phyloP scores from a whole-genome alignment of 2,329 filamentous ascomycete species.

The Massarina eburnea region DNA sequence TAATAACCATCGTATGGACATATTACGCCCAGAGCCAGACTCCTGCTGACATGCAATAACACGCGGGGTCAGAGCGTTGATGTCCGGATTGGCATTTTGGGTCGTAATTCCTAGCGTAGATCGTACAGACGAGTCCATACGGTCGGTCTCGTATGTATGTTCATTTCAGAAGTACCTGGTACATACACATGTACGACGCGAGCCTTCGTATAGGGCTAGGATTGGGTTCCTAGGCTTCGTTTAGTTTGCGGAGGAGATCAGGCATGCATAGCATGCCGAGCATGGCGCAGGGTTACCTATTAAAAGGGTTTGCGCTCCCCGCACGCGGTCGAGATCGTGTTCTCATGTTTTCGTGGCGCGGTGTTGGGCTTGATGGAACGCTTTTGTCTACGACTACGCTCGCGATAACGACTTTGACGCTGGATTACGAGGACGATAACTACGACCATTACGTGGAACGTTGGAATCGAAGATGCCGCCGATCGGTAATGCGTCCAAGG shows the following conservation, averaged over 20 bases:
- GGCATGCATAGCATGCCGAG: background rate
- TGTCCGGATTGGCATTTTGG: too few species aligned
- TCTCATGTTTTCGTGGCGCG: background rate
- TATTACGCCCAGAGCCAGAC: background rate
- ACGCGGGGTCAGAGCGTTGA: too few species aligned
- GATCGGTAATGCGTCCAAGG: slow-evolving; percentile 6
- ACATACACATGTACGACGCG: background rate
- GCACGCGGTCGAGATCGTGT: background rate
- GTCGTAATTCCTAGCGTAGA: background rate
- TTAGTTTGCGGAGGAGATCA: background rate
- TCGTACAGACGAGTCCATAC: background rate
- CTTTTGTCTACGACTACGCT: background rate
- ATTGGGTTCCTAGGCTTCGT: background rate
- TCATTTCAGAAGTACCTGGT: background rate
- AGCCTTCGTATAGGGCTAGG: background rate
- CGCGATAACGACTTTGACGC: background rate
- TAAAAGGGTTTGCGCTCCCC: background rate
- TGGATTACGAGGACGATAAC: background rate
- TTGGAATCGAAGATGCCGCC: slow-evolving; percentile 6
- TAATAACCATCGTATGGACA: background rate
- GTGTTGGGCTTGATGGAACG: background rate
- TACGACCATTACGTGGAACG: background rate
- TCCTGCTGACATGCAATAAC: too few species aligned
- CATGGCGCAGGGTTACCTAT: background rate
- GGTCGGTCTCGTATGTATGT: background rate